These are phyloP conservation scores for Cadophora luteo-olivacea DNA, from an alignment of 2,329 filamentous ascomycete species.

Conservation along the genomic window DNA sequence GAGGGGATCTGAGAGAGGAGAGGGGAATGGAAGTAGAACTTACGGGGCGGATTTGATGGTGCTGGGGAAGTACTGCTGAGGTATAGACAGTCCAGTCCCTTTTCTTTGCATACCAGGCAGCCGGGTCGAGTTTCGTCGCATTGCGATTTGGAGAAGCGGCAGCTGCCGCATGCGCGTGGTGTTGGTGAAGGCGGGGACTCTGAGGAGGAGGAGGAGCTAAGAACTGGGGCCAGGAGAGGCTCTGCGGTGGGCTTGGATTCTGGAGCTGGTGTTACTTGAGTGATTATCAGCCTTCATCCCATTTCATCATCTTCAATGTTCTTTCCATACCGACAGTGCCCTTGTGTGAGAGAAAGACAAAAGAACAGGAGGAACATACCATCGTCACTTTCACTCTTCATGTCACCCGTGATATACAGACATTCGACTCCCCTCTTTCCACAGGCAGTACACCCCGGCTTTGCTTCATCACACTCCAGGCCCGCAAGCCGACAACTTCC, in stretches of 20 bases:
- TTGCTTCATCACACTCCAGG: neutral
- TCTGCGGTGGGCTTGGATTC: neutral
- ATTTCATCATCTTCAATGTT: too few species aligned
- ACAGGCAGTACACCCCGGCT: slow-evolving; percentile 6
- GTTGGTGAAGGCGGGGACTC: neutral
- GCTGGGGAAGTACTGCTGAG: neutral
- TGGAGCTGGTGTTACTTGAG: neutral
- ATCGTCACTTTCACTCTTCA: neutral
- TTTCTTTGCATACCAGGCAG: neutral
- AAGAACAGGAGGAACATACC: neutral
- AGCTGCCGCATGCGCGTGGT: slow-evolving; percentile 3
- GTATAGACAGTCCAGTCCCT: slow-evolving; percentile 10
- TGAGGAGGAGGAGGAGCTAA: neutral
- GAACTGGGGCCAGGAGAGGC: neutral
- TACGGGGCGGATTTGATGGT: too few species aligned
- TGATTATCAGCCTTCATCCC: too few species aligned
- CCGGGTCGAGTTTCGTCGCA: neutral
- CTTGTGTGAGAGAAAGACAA: neutral
- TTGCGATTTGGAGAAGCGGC: neutral
- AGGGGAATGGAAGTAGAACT: too few species aligned
- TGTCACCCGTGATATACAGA: neutral
- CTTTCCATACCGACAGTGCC: too few species aligned
- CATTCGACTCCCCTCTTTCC: slow-evolving; percentile 10
- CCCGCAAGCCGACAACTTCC: slow-evolving; percentile 12
- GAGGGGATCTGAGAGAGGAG: too few species aligned